Evolutionary conservation across 495 filamentous ascomycete species (phyloP).

Genomic region (Xylaria telfairii): DNA sequence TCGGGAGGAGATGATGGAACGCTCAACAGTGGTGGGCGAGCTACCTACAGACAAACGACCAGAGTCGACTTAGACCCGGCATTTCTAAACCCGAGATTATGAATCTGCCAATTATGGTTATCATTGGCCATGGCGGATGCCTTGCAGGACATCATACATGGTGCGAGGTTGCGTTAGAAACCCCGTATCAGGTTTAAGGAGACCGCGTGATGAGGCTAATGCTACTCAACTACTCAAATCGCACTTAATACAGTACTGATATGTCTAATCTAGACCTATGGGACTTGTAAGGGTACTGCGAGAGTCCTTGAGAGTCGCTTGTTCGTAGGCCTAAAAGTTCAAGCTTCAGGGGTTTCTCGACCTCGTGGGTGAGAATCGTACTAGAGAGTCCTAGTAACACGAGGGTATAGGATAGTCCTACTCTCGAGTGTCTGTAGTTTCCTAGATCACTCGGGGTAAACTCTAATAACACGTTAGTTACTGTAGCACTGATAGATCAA

Average conservation of each 20-base stretch:
- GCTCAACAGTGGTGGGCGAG: not conserved
- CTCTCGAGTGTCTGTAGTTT: not conserved
- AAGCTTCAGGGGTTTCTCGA: not conserved
- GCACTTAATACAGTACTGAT: not conserved
- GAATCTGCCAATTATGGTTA: not conserved
- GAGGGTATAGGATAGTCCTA: not conserved
- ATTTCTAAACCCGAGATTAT: not conserved
- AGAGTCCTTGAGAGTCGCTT: not conserved
- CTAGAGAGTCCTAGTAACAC: not conserved
- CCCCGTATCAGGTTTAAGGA: not conserved
- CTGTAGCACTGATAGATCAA: not conserved
- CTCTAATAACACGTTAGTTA: not conserved
- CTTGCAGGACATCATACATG: not conserved
- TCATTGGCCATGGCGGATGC: not conserved
- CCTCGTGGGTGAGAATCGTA: not conserved
- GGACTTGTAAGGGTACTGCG: not conserved
- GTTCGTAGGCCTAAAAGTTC: not conserved
- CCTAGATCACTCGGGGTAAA: conserved; percentile 2
- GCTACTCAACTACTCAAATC: conserved; percentile 6
- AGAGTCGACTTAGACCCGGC: not conserved
- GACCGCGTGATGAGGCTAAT: not conserved
- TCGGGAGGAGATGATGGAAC: not conserved
- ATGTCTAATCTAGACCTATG: not conserved
- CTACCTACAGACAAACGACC: not conserved
- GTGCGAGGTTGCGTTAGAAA: not conserved